These are phyloP conservation scores for Tanacetum coccineum DNA, from an alignment of 129 eudicot species.

Conservation along the genomic window DNA sequence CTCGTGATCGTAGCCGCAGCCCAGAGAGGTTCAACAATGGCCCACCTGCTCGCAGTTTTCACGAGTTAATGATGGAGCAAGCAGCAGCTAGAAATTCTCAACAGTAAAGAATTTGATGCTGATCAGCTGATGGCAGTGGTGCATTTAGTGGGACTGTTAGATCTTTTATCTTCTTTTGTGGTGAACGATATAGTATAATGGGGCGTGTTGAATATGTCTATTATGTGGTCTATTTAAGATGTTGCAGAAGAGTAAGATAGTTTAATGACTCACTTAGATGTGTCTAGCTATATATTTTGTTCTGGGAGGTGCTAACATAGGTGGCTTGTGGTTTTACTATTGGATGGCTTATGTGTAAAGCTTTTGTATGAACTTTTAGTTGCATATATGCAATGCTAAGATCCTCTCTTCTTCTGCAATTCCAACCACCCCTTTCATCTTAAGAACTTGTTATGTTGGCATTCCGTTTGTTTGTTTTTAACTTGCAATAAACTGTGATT, in stretches of 20 bases:
- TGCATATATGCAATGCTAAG: constrained; percentile 19
- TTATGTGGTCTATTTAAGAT: constrained; percentile 15
- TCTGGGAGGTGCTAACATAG: constrained; percentile 32
- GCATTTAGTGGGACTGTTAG: background rate
- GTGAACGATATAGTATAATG: constrained; percentile 9
- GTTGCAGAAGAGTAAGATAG: constrained; percentile 14
- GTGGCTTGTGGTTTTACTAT: constrained; percentile 16
- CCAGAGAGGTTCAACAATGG: constrained; percentile 42
- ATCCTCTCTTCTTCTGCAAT: background rate
- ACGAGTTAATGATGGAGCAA: constrained; percentile 48
- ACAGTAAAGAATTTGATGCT: background rate
- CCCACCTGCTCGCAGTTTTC: constrained; percentile 49
- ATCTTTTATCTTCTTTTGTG: constrained; percentile 3
- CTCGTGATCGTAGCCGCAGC: constrained; percentile 57
- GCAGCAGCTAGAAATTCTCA: constrained; percentile 15
- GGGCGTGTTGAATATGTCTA: background rate
- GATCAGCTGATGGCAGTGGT: constrained; percentile 2
- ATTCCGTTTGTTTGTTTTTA: background rate
- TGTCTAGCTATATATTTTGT: constrained; percentile 22
- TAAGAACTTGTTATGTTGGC: background rate
- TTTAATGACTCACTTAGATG: constrained; percentile 15
- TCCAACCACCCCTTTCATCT: background rate
- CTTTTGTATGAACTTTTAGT: constrained; percentile 1
- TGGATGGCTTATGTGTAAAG: constrained; percentile 25
- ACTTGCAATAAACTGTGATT: too few relatives aligned